A percentile compares a stretch with the other conserved stretches of the same genome.
These are phyloP conservation scores for Chaetomium globosum DNA, from an alignment of 2,329 filamentous ascomycete species.

Conservation along the genomic window DNA sequence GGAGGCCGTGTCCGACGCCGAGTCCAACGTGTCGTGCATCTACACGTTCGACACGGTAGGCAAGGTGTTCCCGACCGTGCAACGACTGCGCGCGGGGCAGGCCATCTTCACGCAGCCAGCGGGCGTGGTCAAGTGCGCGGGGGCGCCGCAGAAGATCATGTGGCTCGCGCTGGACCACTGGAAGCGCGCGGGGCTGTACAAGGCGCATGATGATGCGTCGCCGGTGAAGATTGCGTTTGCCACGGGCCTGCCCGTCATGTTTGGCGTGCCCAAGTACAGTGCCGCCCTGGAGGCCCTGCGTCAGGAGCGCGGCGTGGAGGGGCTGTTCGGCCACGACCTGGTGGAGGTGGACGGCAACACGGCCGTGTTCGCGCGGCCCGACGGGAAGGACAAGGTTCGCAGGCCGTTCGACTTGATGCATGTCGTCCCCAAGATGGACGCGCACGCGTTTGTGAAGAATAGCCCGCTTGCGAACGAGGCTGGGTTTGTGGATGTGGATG, in stretches of 20 bases:
- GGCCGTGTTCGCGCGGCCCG: conserved; percentile 52
- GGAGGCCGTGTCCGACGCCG: conserved; percentile 55
- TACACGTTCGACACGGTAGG: conserved; percentile 59
- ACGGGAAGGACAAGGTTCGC: conserved; percentile 49
- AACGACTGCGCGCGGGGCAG: conserved; percentile 52
- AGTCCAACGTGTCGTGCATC: conserved; percentile 57
- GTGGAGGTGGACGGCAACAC: conserved; percentile 56
- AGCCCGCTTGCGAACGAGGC: conserved; percentile 57
- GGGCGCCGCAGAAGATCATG: conserved; percentile 64
- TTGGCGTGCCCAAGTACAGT: conserved; percentile 63
- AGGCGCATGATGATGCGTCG: conserved; percentile 45
- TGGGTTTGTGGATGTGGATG: conserved; percentile 61
- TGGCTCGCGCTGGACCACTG: conserved; percentile 64
- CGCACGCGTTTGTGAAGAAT: conserved; percentile 57
- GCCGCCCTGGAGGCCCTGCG: conserved; percentile 57
- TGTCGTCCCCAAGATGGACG: conserved; percentile 61
- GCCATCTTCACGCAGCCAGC: conserved; percentile 64
- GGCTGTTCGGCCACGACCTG: conserved; percentile 61
- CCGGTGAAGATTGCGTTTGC: conserved; percentile 58
- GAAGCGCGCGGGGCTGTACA: conserved; percentile 57
- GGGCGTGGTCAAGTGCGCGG: conserved; percentile 62
- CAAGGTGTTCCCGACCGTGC: conserved; percentile 55
- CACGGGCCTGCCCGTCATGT: conserved; percentile 60
- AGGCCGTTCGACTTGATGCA: conserved; percentile 59
- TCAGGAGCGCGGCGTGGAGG: conserved; percentile 58